Evolutionary conservation across 805 yeast species (phyloP).

Genomic region (Candida qinlingensis): DNA sequence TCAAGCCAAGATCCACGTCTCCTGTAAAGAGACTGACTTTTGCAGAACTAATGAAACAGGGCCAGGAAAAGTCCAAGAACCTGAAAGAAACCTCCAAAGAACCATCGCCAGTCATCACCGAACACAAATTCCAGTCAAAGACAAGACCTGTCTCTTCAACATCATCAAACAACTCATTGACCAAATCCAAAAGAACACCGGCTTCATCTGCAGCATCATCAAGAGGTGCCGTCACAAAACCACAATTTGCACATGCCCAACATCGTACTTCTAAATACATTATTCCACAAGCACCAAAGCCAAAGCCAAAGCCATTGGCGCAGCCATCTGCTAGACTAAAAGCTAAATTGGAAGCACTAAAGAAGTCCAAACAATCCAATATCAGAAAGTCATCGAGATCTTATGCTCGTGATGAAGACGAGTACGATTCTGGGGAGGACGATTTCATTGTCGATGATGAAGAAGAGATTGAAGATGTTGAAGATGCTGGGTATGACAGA

Average conservation of each 20-base stretch:
- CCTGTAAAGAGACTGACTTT: constrained; percentile 44
- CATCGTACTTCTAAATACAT: neutral
- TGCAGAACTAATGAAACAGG: constrained; percentile 54
- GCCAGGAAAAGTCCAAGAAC: constrained; percentile 33
- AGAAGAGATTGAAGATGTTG: constrained; percentile 15
- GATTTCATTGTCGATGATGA: constrained; percentile 53
- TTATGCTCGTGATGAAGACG: constrained; percentile 34
- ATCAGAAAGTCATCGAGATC: neutral
- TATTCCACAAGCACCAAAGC: constrained; percentile 1
- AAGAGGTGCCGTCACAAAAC: neutral
- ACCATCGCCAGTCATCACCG: constrained; percentile 11
- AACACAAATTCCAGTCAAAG: constrained; percentile 6
- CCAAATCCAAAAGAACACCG: neutral
- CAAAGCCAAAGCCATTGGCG: constrained; percentile 33
- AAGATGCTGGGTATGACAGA: constrained; percentile 55
- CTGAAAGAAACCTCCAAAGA: constrained; percentile 16
- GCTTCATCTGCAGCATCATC: neutral
- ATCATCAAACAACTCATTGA: neutral
- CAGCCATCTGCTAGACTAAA: constrained; percentile 53
- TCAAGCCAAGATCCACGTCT: constrained; percentile 5
- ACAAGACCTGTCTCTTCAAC: constrained; percentile 6
- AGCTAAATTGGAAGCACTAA: constrained; percentile 36
- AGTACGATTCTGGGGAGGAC: constrained; percentile 42
- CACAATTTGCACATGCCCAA: neutral
- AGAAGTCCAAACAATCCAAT: constrained; percentile 12